Conservation (phyloP, 768 basidiomycete genomes). For the Tulasnella sp. region DNA sequence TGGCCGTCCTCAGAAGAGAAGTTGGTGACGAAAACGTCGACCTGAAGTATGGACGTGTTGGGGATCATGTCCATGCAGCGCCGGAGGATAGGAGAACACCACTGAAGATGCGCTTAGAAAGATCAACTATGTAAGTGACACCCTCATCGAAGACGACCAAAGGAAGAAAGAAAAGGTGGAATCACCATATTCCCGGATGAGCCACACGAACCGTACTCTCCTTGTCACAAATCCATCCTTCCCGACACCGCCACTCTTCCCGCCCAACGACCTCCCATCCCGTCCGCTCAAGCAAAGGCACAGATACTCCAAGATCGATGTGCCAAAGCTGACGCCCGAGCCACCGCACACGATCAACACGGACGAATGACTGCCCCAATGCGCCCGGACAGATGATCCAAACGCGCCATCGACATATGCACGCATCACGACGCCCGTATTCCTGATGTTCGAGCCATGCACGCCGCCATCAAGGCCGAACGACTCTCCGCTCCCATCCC, state of each 20-base stretch:
- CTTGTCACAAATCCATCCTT: slow-evolving; percentile 31
- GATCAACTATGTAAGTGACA: too few species aligned
- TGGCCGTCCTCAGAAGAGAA: slow-evolving; percentile 24
- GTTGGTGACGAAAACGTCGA: slow-evolving; percentile 68
- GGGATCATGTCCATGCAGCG: slow-evolving; percentile 48
- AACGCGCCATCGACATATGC: slow-evolving; percentile 58
- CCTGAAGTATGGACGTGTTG: slow-evolving; percentile 35
- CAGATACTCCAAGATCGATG: slow-evolving; percentile 53
- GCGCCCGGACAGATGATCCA: slow-evolving; percentile 48
- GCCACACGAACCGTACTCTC: slow-evolving; percentile 65
- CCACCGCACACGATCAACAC: slow-evolving; percentile 59
- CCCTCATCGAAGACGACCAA: background rate
- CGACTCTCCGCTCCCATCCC: background rate
- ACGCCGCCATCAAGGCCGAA: background rate
- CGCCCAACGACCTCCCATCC: slow-evolving; percentile 37
- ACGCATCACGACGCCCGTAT: slow-evolving; percentile 40
- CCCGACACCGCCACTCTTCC: slow-evolving; percentile 20
- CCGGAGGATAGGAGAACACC: slow-evolving; percentile 59
- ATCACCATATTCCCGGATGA: slow-evolving; percentile 64
- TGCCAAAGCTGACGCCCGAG: slow-evolving; percentile 62
- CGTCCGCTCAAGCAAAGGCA: slow-evolving; percentile 47
- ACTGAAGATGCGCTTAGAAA: slow-evolving; percentile 54
- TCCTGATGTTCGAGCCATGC: background rate
- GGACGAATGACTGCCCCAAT: slow-evolving; percentile 49
- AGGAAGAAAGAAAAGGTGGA: slow-evolving; percentile 11